Evolutionary conservation across 345 rosid species (phyloP), one percentile per base, ranked within the genome.

Genomic region (Angophora floribunda): DNA sequence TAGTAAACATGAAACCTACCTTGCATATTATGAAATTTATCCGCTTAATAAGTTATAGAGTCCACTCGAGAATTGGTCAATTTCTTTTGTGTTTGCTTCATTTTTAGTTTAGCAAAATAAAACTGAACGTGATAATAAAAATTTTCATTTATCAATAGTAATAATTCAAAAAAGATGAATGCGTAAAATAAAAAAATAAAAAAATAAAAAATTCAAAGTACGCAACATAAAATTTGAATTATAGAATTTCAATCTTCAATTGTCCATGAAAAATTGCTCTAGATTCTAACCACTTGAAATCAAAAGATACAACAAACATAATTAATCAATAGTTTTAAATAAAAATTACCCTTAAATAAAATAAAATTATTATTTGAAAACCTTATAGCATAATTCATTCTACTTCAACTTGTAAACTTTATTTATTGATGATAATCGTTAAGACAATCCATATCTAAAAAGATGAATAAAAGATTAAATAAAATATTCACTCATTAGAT

Each of bases 11-110:
- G 61, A 55, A 55, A 22, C 22, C 28, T 22, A 55, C 61, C 22
- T 21, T 55, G 61, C 28, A 55, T 55, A 22, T 0, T 26, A 10
- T 55, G 21, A 1, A 2, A 55, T 0, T 21, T 0, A 55, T 0
- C 12, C 61, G 21, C 28, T 55, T 55, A 55, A 55, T 55, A 5
- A 55, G 28, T 55, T 55, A 5, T 55, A 55, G 13, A 21, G 61
- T 55, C 12, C 13, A 21, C 28, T 28, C 61, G 21, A 0, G 2
- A 55, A 55, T 5, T 8, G 6, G 53, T 17, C 53, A 52, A 52
- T 55, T 55, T 22, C 61, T 55, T 55, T 22, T 7, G 22, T 55
- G 21, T 55, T 55, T 55, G 6, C 22, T 55, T 55, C 61, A 4
- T 55, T 55, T 55, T 55, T 55, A 55, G 21, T 55, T 55, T 9